phyloP scores from a whole-genome alignment of 371 early-diverging fungal species.

The Mucor plumbeus region DNA sequence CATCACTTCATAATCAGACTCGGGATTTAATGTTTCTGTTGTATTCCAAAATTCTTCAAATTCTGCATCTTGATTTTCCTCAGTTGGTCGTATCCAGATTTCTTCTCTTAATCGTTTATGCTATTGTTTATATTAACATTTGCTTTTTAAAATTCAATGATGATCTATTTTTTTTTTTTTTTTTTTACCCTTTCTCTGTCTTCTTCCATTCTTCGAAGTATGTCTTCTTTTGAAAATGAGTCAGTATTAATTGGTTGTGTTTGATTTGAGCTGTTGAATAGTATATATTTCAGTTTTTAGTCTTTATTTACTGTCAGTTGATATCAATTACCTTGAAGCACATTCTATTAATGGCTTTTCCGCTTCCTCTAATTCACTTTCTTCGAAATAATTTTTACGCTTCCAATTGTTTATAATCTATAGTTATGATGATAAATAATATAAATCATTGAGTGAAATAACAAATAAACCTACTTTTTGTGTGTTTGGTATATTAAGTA shows the following conservation, averaged over 20 bases:
- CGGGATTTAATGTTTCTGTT: slow-evolving; percentile 62
- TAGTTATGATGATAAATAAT: neutral
- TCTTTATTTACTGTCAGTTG: neutral
- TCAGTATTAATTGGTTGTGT: slow-evolving; percentile 31
- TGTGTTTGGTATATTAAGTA: slow-evolving; percentile 71
- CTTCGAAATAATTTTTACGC: slow-evolving; percentile 44
- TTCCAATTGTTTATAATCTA: slow-evolving; percentile 58
- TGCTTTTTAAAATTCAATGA: neutral
- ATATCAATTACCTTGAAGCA: slow-evolving; percentile 46
- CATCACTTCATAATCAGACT: slow-evolving; percentile 67
- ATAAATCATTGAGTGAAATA: neutral
- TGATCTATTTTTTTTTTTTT: neutral
- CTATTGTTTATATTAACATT: slow-evolving; percentile 25
- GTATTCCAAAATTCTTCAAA: slow-evolving; percentile 70
- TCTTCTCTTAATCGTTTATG: slow-evolving; percentile 78
- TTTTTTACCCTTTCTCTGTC: slow-evolving; percentile 70
- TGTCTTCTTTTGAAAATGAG: slow-evolving; percentile 66
- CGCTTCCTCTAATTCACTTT: slow-evolving; percentile 48
- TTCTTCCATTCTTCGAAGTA: slow-evolving; percentile 78
- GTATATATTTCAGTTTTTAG: too few relatives aligned
- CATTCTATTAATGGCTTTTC: slow-evolving; percentile 54
- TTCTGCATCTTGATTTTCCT: slow-evolving; percentile 62
- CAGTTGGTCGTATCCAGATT: slow-evolving; percentile 72
- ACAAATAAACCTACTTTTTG: slow-evolving; percentile 56
- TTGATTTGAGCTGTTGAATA: slow-evolving; percentile 5